Base-by-base conservation (phyloP, 805 yeast species). In the Pichia rugopelliculosa region DNA sequence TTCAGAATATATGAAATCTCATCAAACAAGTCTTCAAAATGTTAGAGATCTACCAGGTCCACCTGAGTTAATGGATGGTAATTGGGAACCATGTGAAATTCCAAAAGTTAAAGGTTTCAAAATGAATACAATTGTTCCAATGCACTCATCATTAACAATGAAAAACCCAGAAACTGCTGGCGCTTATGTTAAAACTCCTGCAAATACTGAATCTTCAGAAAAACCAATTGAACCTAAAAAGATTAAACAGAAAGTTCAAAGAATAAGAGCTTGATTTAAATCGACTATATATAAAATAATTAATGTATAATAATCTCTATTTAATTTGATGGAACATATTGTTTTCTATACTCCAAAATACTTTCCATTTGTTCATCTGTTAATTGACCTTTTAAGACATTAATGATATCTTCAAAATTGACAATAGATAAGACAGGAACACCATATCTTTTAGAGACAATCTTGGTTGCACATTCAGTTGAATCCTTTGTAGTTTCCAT, bases 361-460 rank as follows among this genome's bases (percentile, higher is more conserved):
- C 76, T 69, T 20, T 65, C 70, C 54, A 77, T 73, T 60, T 84
- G 80, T 46, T 79, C 84, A 9, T 72, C 68, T 9, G 80, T 68
- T 57, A 86, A 70, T 61, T 73, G 76, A 39, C 70, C 74, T 41
- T 58, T 48, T 60, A 88, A 70, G 58, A 79, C 81, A 39, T 69
- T 67, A 53, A 90, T 76, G 53, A 93, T 82, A 64, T 91, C 90
- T 43, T 76, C 72, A 62, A 93, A 75, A 39, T 79, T 73, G 36
- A 89, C 89, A 57, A 93, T 90, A 44, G 85, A 79, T 47, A 85
- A 66, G 22, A 93, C 96, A 3, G 97, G 97, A 48, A 91, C 85
- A 36, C 75, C 74, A 62, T 82, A 84, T 60, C 74, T 77, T 59
- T 79, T 71, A 44, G 86, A 70, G 24, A 91, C 93, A 21, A 81